Evolutionary conservation across 2,329 filamentous ascomycete genomes (phyloP), one percentile per base, ranked within the genome.

Genomic region (Aureobasidium sp.): DNA sequence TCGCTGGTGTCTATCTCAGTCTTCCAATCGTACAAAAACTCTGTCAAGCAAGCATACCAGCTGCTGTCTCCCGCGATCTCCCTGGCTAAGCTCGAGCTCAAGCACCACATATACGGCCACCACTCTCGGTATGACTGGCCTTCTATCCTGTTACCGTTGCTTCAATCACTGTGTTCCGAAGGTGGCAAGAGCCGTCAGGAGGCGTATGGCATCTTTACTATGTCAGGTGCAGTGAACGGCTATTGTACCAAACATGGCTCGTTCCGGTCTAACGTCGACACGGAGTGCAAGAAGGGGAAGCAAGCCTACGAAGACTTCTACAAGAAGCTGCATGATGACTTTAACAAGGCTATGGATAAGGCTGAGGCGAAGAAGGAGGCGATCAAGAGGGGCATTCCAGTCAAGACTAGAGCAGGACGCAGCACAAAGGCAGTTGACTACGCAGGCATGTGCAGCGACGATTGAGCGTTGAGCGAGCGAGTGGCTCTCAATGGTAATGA

Each of bases 391-490:
- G 44, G 36, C 3, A 17, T 10, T 12, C 57, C 39, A 6, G 10
- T 20, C 17, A 60, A 51, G 27, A 60, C 57, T 15, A 50, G 46
- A n/a, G 26, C 39, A 17, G 57, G 44, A 17, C 57, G 57, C 26
- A 60, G 34, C 17, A 60, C 46, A 9, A 60, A 60, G 26, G 34
- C 57, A 10, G 26, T 60, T 12, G 34, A 60, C 26, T 50, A 50
- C 27, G 26, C 46, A 1, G 57, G 34, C 10, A 46, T 39, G 29
- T 37, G 34, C 34, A 37, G 34, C 13, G 53, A 57, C 23, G 34
- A 27, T 4, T 52, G 13, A 48, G 27, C 1, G 41, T 4, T 13
- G 13, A 26, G 41, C 13, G 20, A 26, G 20, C 4, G 23, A 26
- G 29, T 15, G 34, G 4, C 26, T 3, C 32, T 51, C 29, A 23